Conservation (phyloP, 208 protist genomes). For the Angomonas deanei region DNA sequence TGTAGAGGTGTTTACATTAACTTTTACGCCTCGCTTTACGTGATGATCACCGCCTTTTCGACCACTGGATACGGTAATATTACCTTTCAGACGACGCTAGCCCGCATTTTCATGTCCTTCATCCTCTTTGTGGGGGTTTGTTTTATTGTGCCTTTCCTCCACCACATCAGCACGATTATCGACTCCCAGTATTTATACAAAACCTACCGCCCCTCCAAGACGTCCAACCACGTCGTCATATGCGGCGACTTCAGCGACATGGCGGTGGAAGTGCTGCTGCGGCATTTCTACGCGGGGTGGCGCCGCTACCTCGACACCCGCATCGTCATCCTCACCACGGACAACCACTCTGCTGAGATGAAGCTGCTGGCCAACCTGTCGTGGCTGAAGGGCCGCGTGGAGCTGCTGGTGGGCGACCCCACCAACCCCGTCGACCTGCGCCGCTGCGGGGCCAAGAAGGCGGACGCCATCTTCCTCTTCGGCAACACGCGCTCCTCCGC, state of each 20-base stretch:
- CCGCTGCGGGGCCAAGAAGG: slow-evolving; percentile 47
- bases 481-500: slow-evolving; percentile 57
- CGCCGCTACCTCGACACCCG: slow-evolving; percentile 63
- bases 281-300: slow-evolving; percentile 79
- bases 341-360: slow-evolving; percentile 49
- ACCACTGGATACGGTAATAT: slow-evolving; percentile 81
- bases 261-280: slow-evolving; percentile 58
- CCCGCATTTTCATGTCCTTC: slow-evolving; percentile 57
- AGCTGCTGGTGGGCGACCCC: slow-evolving; percentile 66
- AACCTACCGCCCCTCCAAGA: slow-evolving; percentile 30
- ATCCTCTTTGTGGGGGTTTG: slow-evolving; percentile 70
- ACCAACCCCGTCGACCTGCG: slow-evolving; percentile 40
- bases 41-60: slow-evolving; percentile 59
- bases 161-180: slow-evolving; percentile 34
- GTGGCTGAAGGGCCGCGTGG: slow-evolving; percentile 66
- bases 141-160: slow-evolving; percentile 71
- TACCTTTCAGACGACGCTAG: slow-evolving; percentile 33
- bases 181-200: slow-evolving; percentile 40
- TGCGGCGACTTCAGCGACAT: slow-evolving; percentile 57
- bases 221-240: slow-evolving; percentile 63
- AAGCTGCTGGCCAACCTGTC: slow-evolving; percentile 56
- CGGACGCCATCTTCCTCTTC: slow-evolving; percentile 80
- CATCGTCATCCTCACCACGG: slow-evolving; percentile 61
- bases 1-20: slow-evolving; percentile 46
- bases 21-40: slow-evolving; percentile 65